Conservation (phyloP, 2,329 filamentous ascomycete genomes). For the Penicillium sp. region DNA sequence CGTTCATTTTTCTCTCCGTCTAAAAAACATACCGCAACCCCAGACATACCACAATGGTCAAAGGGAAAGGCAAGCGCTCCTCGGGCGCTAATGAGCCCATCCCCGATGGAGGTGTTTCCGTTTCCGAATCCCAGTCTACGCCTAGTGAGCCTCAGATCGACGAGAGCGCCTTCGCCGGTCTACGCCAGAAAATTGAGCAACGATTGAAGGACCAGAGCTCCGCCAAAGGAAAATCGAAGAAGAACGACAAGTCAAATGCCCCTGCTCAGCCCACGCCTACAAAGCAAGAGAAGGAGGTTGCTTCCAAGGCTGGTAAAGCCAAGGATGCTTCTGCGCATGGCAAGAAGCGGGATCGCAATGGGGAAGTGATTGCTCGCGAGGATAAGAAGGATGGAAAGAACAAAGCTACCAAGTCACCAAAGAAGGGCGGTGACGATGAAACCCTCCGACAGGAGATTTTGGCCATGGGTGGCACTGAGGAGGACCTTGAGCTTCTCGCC, state of each 20-base stretch:
- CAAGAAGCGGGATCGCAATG: slow-evolving; percentile 49
- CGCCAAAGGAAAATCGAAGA: slow-evolving; percentile 32
- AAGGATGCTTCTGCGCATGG: slow-evolving; percentile 31
- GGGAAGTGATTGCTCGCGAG: slow-evolving; percentile 43
- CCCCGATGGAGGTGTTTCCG: slow-evolving; percentile 14
- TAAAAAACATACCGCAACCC: slow-evolving; percentile 16
- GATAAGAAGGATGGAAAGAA: slow-evolving; percentile 28
- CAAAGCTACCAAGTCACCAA: slow-evolving; percentile 20
- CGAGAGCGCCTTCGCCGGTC: slow-evolving; percentile 40
- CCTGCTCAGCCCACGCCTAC: slow-evolving; percentile 20
- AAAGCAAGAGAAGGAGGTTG: slow-evolving; percentile 25
- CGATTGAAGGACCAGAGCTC: slow-evolving; percentile 36
- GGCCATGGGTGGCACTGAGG: slow-evolving; percentile 50
- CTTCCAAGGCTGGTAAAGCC: slow-evolving; percentile 22
- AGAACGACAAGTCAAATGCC: slow-evolving; percentile 28
- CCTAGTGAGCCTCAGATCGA: slow-evolving; percentile 37
- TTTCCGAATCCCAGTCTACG: slow-evolving; percentile 19
- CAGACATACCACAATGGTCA: slow-evolving; percentile 33
- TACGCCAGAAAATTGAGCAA: slow-evolving; percentile 45
- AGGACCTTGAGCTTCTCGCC: slow-evolving; percentile 49
- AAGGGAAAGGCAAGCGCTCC: slow-evolving; percentile 38
- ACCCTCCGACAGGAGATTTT: slow-evolving; percentile 45
- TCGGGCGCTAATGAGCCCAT: slow-evolving; percentile 23
- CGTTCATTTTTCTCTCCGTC: slow-evolving; percentile 21
- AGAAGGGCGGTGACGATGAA: slow-evolving; percentile 26